A percentile compares a stretch with the other conserved stretches of the same genome.
Conservation (phyloP, 2,329 filamentous ascomycete genomes). For the Leptographium lundbergii region DNA sequence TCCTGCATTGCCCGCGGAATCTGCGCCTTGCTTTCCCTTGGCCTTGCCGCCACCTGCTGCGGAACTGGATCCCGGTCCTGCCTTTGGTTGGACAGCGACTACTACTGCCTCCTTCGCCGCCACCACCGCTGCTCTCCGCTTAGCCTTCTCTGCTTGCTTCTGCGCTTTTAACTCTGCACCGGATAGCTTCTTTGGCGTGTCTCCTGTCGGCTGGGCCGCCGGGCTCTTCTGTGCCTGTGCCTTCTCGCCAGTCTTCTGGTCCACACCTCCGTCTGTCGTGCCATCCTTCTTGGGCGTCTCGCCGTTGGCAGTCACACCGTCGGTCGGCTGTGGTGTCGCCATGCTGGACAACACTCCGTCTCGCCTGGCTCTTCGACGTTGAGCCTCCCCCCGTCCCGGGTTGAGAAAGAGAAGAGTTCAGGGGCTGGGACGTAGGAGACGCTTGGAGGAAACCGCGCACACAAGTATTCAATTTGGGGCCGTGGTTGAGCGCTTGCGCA, state of each 20-base stretch:
- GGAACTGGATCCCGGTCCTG: conserved; percentile 29
- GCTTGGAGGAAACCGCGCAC: background rate
- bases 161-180: conserved; percentile 76
- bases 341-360: background rate
- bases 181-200: conserved; percentile 42
- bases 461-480: background rate
- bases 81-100: conserved; percentile 29
- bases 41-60: conserved; percentile 11
- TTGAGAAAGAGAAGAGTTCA: background rate
- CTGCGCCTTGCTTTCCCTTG: background rate
- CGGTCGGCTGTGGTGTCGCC: background rate
- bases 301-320: background rate
- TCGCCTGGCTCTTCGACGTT: background rate
- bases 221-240: background rate
- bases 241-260: background rate
- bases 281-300: background rate
- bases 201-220: background rate
- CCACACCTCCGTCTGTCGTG: background rate
- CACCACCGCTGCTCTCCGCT: conserved; percentile 63
- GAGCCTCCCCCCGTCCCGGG: background rate
- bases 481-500: background rate
- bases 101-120: conserved; percentile 33
- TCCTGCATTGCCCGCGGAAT: background rate
- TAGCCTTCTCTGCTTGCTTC: conserved; percentile 84
- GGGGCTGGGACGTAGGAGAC: background rate